Evolutionary conservation across 441 rosid genomes (phyloP), one percentile per base, ranked within the genome.

Genomic region (Gossypium lobatum): DNA sequence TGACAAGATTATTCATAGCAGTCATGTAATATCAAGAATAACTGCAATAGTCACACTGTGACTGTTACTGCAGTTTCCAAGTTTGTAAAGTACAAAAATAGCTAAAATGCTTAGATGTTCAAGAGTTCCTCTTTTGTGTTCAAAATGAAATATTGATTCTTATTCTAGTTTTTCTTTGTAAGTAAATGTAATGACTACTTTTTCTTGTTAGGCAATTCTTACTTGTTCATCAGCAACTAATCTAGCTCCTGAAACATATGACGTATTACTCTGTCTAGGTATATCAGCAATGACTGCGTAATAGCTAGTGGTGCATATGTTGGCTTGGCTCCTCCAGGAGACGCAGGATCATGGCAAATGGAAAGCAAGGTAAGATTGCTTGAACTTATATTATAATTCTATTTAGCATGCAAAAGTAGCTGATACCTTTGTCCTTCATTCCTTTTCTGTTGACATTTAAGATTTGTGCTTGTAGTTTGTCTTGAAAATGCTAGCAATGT

Each of bases 311-410:
- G 88, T 70, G 92, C 89, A 72, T 90, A 82, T 80, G 81, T 90
- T 79, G 95, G 95, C n/a, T 83, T 90, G 79, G 92, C 92, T 67
- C 77, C 76, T 53, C 92, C 89, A 45, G 92, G 95, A 79, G 84
- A 83, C 45, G 79, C 78, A 72, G 92, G 95, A 71, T 88, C 90
- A 62, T 90, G 95, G 95, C 91, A 90, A 88, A 82, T 84, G 78
- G 92, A 90, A 77, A 85, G 91, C 84, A 90, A 89, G 88, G 91
- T 86, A 57, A 65, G 63, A 52, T 74, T 39, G 13, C 3, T 66
- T 39, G 53, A 34, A 23, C 7, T 59, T 23, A 9, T 37, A 7
- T 37, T 50, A 21, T 64, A 7, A 20, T 70, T 7, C 58, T 11
- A 31, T 31, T 39, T 23, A 59, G 58, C 54, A 14, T 57, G 73